These are phyloP conservation scores for Rhizophlyctis rosea DNA, from an alignment of 192 early-diverging fungal species.

Conservation along the genomic window DNA sequence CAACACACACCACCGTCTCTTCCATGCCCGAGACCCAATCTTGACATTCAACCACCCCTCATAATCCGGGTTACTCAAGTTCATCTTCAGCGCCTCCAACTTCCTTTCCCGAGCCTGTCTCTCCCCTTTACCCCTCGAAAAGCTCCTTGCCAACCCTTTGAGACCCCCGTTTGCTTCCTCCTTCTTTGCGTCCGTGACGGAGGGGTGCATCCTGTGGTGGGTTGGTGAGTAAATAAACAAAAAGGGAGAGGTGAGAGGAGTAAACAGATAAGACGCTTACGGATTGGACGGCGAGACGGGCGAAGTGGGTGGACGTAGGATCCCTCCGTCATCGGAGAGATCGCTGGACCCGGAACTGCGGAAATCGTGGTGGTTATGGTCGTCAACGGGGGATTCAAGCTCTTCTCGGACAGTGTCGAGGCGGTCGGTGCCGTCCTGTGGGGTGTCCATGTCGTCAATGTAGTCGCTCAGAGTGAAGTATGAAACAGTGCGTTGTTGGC, in stretches of 20 bases:
- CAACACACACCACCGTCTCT: slow-evolving; percentile 33
- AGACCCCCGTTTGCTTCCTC: too few species aligned
- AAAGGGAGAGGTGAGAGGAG: too few species aligned
- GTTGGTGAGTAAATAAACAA: too few species aligned
- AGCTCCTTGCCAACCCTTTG: slow-evolving; percentile 3
- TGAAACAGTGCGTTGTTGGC: slow-evolving; percentile 16
- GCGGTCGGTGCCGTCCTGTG: background rate
- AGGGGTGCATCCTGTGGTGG: too few species aligned
- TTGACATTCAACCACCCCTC: slow-evolving; percentile 19
- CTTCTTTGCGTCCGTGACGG: too few species aligned
- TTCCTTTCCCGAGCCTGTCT: background rate
- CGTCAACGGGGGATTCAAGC: background rate
- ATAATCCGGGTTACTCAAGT: slow-evolving; percentile 21
- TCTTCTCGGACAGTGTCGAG: background rate
- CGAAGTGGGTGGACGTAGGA: background rate
- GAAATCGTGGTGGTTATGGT: background rate
- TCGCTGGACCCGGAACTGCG: background rate
- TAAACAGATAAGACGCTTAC: too few species aligned
- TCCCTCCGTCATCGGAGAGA: background rate
- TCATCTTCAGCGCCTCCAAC: background rate
- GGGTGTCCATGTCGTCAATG: slow-evolving; percentile 5
- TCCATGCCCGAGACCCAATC: slow-evolving; percentile 9
- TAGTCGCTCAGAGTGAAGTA: slow-evolving; percentile 36
- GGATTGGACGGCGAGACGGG: background rate
- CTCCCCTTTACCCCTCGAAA: background rate